phyloP scores from a whole-genome alignment of 2,329 filamentous ascomycete genomes.

The Rutstroemia sp. region DNA sequence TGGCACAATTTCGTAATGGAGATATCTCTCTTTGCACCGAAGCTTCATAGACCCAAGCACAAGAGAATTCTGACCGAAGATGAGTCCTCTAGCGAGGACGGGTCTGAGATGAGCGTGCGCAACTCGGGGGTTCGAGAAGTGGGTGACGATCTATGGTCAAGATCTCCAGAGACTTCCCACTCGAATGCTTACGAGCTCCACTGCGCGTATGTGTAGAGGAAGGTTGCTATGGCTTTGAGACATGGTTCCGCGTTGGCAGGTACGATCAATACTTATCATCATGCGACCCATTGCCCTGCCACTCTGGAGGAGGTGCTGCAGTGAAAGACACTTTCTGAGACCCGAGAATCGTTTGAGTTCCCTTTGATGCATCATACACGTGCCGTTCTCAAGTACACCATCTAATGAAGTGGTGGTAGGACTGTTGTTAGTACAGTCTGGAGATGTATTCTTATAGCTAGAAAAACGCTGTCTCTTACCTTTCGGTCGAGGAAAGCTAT shows the following conservation, averaged over 20 bases:
- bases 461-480: too few species aligned
- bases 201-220: neutral
- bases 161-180: neutral
- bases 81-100: neutral
- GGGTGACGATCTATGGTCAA: neutral
- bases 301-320: neutral
- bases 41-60: neutral
- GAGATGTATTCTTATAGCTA: too few species aligned
- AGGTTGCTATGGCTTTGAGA: neutral
- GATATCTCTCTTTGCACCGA: neutral
- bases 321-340: neutral
- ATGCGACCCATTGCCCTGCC: neutral
- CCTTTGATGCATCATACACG: neutral
- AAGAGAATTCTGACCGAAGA: neutral
- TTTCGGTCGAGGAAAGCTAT: too few species aligned
- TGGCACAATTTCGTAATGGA: neutral
- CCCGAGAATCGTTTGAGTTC: too few species aligned
- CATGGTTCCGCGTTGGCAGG: neutral
- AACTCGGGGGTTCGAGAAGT: neutral
- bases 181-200: neutral
- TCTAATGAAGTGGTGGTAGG: neutral
- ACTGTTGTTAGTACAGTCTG: too few species aligned
- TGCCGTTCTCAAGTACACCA: neutral
- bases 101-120: neutral
- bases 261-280: neutral